Percentiles rank a stretch among this genome's conserved stretches.
Conservation (phyloP, 2,329 filamentous ascomycete genomes). For the Teratosphaeria nubilosa region DNA sequence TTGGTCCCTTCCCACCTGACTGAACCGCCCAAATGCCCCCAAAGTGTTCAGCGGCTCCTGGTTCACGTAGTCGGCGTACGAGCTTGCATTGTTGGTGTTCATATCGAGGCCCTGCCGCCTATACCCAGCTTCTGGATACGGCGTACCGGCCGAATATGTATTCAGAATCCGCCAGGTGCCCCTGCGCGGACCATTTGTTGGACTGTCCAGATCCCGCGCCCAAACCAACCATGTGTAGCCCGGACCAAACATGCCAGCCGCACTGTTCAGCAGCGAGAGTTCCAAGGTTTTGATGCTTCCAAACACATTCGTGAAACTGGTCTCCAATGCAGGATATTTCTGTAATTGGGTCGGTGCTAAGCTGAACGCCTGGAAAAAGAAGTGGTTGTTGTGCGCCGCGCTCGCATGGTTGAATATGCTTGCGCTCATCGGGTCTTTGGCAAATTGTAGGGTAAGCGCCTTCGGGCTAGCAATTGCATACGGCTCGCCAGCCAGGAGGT, state of each 20-base stretch:
- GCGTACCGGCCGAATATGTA: constrained; percentile 86
- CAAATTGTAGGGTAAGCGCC: constrained; percentile 61
- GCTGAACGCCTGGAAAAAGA: constrained; percentile 56
- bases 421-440: constrained; percentile 68
- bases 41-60: constrained; percentile 26
- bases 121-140: constrained; percentile 76
- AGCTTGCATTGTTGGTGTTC: constrained; percentile 44
- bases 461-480: constrained; percentile 53
- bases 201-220: constrained; percentile 13
- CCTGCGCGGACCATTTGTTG: constrained; percentile 25
- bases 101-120: constrained; percentile 60
- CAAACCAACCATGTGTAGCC: constrained; percentile 91
- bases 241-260: constrained; percentile 86
- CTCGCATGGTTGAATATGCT: constrained; percentile 90
- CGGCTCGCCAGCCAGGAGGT: constrained; percentile 58
- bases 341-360: constrained; percentile 26
- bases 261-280: constrained; percentile 68
- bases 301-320: constrained; percentile 60
- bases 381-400: constrained; percentile 86
- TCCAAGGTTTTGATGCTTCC: constrained; percentile 74
- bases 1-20: constrained; percentile 18
- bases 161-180: constrained; percentile 57
- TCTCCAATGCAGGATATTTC: constrained; percentile 45
- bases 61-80: constrained; percentile 12
- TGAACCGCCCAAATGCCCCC: constrained; percentile 29